Evolutionary conservation across 208 protist genomes (phyloP), one percentile per base, ranked within the genome.

Genomic region (Leishmania amazonensis): DNA sequence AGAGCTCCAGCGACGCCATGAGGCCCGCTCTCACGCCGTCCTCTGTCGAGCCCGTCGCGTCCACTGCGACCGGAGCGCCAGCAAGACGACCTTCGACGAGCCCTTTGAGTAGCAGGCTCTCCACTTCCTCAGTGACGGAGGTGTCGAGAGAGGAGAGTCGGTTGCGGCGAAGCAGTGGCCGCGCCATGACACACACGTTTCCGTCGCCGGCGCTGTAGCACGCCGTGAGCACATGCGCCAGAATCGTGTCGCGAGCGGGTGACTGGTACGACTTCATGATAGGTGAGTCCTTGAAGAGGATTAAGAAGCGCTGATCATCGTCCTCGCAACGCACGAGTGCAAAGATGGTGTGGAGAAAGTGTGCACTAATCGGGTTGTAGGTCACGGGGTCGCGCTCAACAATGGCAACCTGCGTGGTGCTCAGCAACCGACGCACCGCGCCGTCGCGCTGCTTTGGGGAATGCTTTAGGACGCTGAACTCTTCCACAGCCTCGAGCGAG

Each of bases 371-470:
- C 4, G 89, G 78, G 74, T 88, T 96, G 85, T 99, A 99, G 35
- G 93, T 94, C 9, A 87, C 86, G 0, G 94, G 90, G 72, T 99
- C 97, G 31, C 96, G 87, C 83, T 99, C 96, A 0, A 97, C 83
- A n/a, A 98, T n/a, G 54, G 87, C 93, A 0, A 89, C 57, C 38
- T 85, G 71, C 2, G 94, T 96, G 1, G 96, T 95, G 64, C 92
- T 91, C 24, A 98, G 81, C 21, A 96, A 75, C 1, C 97, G 94
- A 1, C 78, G 80, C 57, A 96, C 87, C 51, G 93, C 85, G n/a
- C 76, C 74, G 45, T 85, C 68, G 6, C 78, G 72, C 75, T 95
- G 94, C 47, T 91, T 90, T 24, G 72, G 70, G 21, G 83, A 91
- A 13, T 81, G 65, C 72, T 98, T 98, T 42, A 87, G 77, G 9